phyloP scores from a whole-genome alignment of 345 rosid species.

The Dipteronia sinensis region DNA sequence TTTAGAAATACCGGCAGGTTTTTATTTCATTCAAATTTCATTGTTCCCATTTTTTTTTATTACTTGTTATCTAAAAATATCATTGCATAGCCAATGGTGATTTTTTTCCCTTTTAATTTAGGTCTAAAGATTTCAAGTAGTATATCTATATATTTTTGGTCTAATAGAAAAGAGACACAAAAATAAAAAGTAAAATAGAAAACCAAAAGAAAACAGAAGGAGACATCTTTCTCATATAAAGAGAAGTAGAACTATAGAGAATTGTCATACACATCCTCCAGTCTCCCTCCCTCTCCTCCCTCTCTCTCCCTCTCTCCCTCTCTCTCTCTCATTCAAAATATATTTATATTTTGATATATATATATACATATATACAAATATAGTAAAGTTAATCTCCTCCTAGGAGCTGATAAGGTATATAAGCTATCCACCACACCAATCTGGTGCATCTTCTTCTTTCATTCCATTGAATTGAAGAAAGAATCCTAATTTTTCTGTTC shows the following conservation, averaged over 20 bases:
- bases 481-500: neutral
- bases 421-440: conserved; percentile 34
- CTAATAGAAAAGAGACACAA: conserved; percentile 7
- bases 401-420: conserved; percentile 41
- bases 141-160: too few species aligned
- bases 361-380: neutral
- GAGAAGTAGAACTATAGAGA: conserved; percentile 38
- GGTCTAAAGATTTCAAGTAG: neutral
- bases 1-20: conserved; percentile 12
- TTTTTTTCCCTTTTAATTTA: too few species aligned
- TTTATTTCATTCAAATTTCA: neutral
- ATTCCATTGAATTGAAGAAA: conserved; percentile 6
- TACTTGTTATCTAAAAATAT: neutral
- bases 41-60: too few species aligned
- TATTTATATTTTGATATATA: neutral
- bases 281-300: neutral
- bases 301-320: conserved; percentile 6
- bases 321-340: neutral
- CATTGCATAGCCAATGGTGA: neutral
- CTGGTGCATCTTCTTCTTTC: conserved; percentile 22
- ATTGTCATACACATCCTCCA: conserved; percentile 27
- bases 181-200: neutral
- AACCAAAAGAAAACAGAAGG: conserved; percentile 8
- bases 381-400: conserved; percentile 17
- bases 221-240: conserved; percentile 37